Conservation (phyloP, 495 filamentous ascomycete species). For the Chaetomium cochliodes region DNA sequence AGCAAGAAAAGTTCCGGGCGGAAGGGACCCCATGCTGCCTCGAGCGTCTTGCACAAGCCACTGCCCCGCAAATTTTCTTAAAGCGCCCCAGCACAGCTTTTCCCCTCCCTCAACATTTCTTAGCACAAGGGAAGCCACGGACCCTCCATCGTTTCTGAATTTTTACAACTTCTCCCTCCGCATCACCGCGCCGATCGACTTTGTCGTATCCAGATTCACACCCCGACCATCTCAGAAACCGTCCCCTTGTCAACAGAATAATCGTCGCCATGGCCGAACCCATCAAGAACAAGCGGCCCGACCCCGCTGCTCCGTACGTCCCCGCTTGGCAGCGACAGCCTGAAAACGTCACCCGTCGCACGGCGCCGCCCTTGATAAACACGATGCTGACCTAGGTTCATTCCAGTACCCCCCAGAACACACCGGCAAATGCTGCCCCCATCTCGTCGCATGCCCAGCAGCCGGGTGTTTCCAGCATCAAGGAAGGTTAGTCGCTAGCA, state of each 20-base stretch:
- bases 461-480: slow-evolving; percentile 90
- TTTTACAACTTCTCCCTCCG: slow-evolving; percentile 22
- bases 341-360: slow-evolving; percentile 3
- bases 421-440: slow-evolving; percentile 87
- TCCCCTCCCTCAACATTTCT: slow-evolving; percentile 40
- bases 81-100: slow-evolving; percentile 29
- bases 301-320: slow-evolving; percentile 75
- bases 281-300: slow-evolving; percentile 84
- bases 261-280: slow-evolving; percentile 75
- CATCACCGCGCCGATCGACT: slow-evolving; percentile 9
- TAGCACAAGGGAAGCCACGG: slow-evolving; percentile 24
- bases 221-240: slow-evolving; percentile 8
- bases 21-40: slow-evolving; percentile 15
- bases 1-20: not conserved
- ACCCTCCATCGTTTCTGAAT: slow-evolving; percentile 15
- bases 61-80: slow-evolving; percentile 33
- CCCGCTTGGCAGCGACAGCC: slow-evolving; percentile 12
- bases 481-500: slow-evolving; percentile 71
- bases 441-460: slow-evolving; percentile 98
- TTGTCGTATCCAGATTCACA: slow-evolving; percentile 7
- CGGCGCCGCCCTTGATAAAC: slow-evolving; percentile 22
- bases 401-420: slow-evolving; percentile 89
- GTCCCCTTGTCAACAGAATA: slow-evolving; percentile 20
- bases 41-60: slow-evolving; percentile 20
- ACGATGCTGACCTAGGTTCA: slow-evolving; percentile 33